Conservation (phyloP, 306 rosid genomes). For the Coriaria nepalensis region DNA sequence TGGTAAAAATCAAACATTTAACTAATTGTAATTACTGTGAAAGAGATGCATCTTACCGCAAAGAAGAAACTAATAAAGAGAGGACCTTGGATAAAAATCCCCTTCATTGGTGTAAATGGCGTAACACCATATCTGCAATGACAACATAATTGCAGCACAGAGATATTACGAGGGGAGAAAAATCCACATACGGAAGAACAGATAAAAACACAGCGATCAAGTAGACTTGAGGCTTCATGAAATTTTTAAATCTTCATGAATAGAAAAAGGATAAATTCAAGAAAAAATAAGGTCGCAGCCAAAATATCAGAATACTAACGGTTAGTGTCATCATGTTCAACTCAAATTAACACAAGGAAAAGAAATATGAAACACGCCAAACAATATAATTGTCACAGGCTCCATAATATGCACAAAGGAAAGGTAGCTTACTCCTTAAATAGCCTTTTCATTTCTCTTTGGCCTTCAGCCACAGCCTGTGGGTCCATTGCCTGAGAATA, state of each 20-base stretch:
- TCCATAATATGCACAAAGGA: not conserved
- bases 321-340: not conserved
- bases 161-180: conserved; percentile 15
- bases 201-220: not conserved
- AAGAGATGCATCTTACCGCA: conserved; percentile 50
- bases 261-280: not conserved
- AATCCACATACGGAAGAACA: conserved; percentile 12
- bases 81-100: conserved; percentile 66
- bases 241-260: not conserved
- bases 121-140: conserved; percentile 60
- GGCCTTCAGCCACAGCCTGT: conserved; percentile 30
- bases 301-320: not conserved
- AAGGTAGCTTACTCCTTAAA: conserved; percentile 33
- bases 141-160: conserved; percentile 17
- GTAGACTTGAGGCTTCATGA: too few species aligned
- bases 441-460: conserved; percentile 19
- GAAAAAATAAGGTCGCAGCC: not conserved
- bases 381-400: not conserved
- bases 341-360: not conserved
- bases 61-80: conserved; percentile 76
- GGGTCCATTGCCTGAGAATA: conserved; percentile 29
- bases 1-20: conserved; percentile 5
- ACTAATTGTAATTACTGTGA: conserved; percentile 6
- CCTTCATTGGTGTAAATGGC: conserved; percentile 76
- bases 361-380: conserved; percentile 1